Percentiles rank a stretch among this genome's conserved stretches.
Conservation (phyloP, 2,329 filamentous ascomycete species). For the Xylaria sp. region DNA sequence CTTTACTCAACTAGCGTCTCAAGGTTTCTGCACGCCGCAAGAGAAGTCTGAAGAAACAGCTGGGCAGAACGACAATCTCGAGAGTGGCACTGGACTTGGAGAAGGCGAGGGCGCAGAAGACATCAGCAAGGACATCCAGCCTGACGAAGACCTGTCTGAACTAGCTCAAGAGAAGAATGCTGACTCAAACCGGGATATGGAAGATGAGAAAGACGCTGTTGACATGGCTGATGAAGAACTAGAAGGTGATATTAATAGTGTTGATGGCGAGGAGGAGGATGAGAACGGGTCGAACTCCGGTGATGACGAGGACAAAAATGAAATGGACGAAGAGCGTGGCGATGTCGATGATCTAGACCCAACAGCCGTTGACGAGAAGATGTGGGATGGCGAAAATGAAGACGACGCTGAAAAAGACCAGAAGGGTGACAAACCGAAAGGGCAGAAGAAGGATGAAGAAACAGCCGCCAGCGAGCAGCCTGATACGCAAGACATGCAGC, state of each 20-base stretch:
- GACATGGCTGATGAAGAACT: slow-evolving; percentile 93
- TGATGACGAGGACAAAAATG: slow-evolving; percentile 72
- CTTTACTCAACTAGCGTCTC: slow-evolving; percentile 80
- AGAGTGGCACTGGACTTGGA: slow-evolving; percentile 91
- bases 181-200: slow-evolving; percentile 71
- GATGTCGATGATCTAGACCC: slow-evolving; percentile 92
- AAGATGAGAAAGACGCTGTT: slow-evolving; percentile 86
- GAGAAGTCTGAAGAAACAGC: slow-evolving; percentile 79
- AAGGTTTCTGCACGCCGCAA: slow-evolving; percentile 91
- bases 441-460: slow-evolving; percentile 72
- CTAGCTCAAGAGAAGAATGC: slow-evolving; percentile 85
- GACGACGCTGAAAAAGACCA: slow-evolving; percentile 86
- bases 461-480: slow-evolving; percentile 61
- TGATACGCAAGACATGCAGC: slow-evolving; percentile 68
- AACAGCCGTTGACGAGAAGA: slow-evolving; percentile 94
- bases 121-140: slow-evolving; percentile 95
- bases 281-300: slow-evolving; percentile 69
- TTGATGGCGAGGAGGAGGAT: slow-evolving; percentile 70
- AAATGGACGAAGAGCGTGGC: slow-evolving; percentile 89
- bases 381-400: slow-evolving; percentile 92
- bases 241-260: slow-evolving; percentile 80
- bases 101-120: slow-evolving; percentile 96
- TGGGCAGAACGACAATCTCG: slow-evolving; percentile 79
- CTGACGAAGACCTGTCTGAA: slow-evolving; percentile 92
- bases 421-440: slow-evolving; percentile 76